phyloP scores from a whole-genome alignment of 441 rosid species.

The Euphorbia corollata region DNA sequence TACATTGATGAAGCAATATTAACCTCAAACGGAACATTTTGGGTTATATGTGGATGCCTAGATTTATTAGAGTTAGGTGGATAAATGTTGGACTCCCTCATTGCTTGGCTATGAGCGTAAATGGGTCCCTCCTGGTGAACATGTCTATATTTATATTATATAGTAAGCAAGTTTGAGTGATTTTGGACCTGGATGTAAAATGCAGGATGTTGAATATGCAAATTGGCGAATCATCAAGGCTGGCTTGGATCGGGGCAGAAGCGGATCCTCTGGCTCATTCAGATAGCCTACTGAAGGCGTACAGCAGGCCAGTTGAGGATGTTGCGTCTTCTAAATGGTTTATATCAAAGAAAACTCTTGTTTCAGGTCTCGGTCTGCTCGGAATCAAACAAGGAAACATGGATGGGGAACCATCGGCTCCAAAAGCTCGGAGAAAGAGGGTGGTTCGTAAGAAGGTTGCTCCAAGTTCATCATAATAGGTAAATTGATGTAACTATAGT shows the following conservation, averaged over 20 bases:
- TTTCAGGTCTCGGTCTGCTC: conserved; percentile 71
- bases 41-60: no score
- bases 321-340: conserved; percentile 53
- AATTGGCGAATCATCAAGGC: conserved; percentile 65
- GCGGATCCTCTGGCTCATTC: conserved; percentile 84
- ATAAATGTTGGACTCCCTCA: no score
- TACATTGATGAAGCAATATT: no score
- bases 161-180: background rate
- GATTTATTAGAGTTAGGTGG: no score
- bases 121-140: no score
- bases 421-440: conserved; percentile 73
- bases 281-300: conserved; percentile 60
- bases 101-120: no score
- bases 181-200: conserved; percentile 6
- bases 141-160: no score
- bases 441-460: conserved; percentile 77
- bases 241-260: conserved; percentile 85
- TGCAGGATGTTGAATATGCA: conserved; percentile 71
- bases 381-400: conserved; percentile 65
- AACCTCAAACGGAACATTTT: no score
- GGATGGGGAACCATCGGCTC: conserved; percentile 42
- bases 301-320: conserved; percentile 52
- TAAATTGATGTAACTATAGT: conserved; percentile 7
- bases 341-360: conserved; percentile 69
- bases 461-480: conserved; percentile 39